Evolutionary conservation across 2,329 filamentous ascomycete species (phyloP).

Genomic region (Thielaviopsis cerberus): DNA sequence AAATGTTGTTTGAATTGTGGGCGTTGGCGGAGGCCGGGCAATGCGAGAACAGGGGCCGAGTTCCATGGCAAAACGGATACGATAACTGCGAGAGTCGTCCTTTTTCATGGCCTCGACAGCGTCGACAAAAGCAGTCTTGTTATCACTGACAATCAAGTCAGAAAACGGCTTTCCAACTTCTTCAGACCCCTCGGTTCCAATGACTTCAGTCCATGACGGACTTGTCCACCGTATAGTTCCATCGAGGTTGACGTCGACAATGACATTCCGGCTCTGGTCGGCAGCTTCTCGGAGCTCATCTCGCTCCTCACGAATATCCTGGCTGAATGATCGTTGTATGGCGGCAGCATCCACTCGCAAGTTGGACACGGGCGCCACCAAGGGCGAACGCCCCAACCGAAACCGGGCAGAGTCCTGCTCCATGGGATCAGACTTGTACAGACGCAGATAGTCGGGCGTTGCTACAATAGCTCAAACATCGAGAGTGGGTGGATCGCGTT

Average conservation of each 20-base stretch:
- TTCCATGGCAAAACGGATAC: constrained; percentile 61
- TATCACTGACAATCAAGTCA: constrained; percentile 59
- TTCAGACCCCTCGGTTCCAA: constrained; percentile 56
- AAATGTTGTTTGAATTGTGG: constrained; percentile 20
- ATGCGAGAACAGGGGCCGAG: constrained; percentile 43
- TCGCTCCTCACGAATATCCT: constrained; percentile 81
- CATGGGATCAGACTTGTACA: constrained; percentile 3
- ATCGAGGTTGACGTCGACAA: constrained; percentile 81
- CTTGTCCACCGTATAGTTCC: constrained; percentile 90
- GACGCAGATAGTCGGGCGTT: constrained; percentile 2
- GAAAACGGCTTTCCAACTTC: constrained; percentile 62
- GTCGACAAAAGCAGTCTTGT: constrained; percentile 63
- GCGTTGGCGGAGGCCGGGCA: constrained; percentile 5
- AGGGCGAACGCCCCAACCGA: constrained; percentile 6
- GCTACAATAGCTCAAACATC: constrained; percentile 4
- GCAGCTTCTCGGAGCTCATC: constrained; percentile 89
- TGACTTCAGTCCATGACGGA: constrained; percentile 83
- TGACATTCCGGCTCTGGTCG: constrained; percentile 89
- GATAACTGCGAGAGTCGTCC: constrained; percentile 82
- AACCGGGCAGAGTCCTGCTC: neutral
- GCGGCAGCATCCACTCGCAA: constrained; percentile 30
- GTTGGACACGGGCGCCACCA: constrained; percentile 23
- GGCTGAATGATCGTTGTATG: constrained; percentile 55
- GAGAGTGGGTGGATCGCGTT: neutral
- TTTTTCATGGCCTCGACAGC: constrained; percentile 76